A percentile compares a stretch with the other conserved stretches of the same genome.
phyloP scores from a whole-genome alignment of 164 flowering plant species.

The Malania oleifera region DNA sequence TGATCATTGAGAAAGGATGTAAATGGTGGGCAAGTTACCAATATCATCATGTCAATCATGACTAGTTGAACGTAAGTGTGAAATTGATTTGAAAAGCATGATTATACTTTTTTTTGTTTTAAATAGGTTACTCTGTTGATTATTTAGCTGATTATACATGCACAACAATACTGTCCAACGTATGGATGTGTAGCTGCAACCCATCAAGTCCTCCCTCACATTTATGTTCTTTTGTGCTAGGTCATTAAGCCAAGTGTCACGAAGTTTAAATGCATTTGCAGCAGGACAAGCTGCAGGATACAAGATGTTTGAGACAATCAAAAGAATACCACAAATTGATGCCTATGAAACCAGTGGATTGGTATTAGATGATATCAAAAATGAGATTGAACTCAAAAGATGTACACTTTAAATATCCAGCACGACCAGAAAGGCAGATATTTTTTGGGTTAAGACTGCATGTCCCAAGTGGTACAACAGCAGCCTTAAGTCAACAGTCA shows the following conservation, averaged over 20 bases:
- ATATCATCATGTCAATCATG: conserved; percentile 4
- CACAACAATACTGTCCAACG: too few relatives aligned
- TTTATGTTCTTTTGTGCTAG: background rate
- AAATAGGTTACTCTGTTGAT: too few relatives aligned
- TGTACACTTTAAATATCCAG: conserved; percentile 2
- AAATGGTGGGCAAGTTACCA: conserved; percentile 5
- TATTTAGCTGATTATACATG: too few relatives aligned
- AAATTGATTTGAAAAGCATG: too few relatives aligned
- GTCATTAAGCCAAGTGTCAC: background rate
- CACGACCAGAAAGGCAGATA: background rate
- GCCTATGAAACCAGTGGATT: background rate
- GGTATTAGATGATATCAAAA: background rate
- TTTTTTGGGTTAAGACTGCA: background rate
- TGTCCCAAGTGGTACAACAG: conserved; percentile 1
- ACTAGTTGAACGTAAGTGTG: conserved; percentile 2
- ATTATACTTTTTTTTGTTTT: too few relatives aligned
- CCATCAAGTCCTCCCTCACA: background rate
- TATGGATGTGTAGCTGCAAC: too few relatives aligned
- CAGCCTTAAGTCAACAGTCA: conserved; percentile 5
- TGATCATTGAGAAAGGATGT: conserved; percentile 1
- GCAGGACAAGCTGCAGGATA: conserved; percentile 5
- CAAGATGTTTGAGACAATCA: conserved; percentile 6
- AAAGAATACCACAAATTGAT: conserved; percentile 5
- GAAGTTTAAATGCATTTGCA: background rate
- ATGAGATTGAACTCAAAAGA: conserved; percentile 4